phyloP scores from a whole-genome alignment of 768 basidiomycete species.

The Strobilomyces confusus region DNA sequence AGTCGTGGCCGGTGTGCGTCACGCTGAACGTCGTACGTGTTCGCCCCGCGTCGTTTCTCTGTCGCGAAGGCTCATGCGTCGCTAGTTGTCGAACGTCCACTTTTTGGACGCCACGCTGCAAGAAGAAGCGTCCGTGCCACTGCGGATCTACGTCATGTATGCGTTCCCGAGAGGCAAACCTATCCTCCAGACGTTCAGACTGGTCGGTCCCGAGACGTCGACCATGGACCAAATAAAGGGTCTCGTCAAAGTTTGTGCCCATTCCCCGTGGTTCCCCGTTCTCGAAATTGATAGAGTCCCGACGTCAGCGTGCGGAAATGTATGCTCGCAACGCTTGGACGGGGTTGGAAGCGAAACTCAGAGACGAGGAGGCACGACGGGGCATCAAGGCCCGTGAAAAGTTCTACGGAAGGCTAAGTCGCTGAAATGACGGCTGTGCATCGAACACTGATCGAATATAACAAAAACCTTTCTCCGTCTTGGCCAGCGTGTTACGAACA shows the following conservation, averaged over 20 bases:
- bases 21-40: slow-evolving; percentile 69
- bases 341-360: slow-evolving; percentile 60
- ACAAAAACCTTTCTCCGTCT: background rate
- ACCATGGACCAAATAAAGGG: slow-evolving; percentile 43
- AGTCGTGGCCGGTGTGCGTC: slow-evolving; percentile 70
- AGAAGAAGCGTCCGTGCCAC: slow-evolving; percentile 67
- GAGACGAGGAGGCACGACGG: slow-evolving; percentile 58
- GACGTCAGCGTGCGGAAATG: slow-evolving; percentile 59
- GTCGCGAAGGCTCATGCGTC: background rate
- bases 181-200: slow-evolving; percentile 57
- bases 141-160: slow-evolving; percentile 59
- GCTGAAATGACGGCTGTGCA: slow-evolving; percentile 8
- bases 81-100: slow-evolving; percentile 53
- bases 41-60: background rate
- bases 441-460: background rate
- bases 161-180: slow-evolving; percentile 48
- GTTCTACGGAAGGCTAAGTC: slow-evolving; percentile 35
- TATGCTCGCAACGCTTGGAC: slow-evolving; percentile 55
- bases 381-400: slow-evolving; percentile 56
- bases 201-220: slow-evolving; percentile 62
- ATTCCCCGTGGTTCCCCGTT: background rate
- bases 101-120: slow-evolving; percentile 70
- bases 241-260: slow-evolving; percentile 49
- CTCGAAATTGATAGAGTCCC: slow-evolving; percentile 39
- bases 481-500: background rate